Conservation (phyloP, 768 basidiomycete species). For the Boletellus ananas region DNA sequence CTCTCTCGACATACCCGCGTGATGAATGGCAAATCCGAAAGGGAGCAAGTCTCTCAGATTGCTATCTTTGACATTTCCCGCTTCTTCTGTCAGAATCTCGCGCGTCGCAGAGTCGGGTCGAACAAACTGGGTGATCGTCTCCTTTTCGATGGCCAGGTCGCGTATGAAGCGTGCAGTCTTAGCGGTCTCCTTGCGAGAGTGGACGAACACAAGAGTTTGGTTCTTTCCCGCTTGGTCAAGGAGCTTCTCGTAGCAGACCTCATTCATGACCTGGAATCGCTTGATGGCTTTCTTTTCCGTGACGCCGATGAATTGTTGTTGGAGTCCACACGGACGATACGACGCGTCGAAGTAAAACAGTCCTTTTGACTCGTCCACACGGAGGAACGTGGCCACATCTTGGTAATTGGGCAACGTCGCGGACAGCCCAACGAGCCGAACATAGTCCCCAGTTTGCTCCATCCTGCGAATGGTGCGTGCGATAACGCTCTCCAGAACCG, state of each 20-base stretch:
- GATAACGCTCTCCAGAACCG: constrained; percentile 88
- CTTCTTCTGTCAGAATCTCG: constrained; percentile 85
- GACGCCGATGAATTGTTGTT: constrained; percentile 95
- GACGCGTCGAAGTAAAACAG: constrained; percentile 97
- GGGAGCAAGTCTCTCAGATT: constrained; percentile 88
- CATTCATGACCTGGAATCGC: constrained; percentile 96
- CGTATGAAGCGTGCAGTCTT: constrained; percentile 94
- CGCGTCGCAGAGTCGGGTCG: constrained; percentile 88
- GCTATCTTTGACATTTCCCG: constrained; percentile 73
- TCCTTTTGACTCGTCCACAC: constrained; percentile 87
- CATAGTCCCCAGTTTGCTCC: constrained; percentile 92
- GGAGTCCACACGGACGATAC: constrained; percentile 90
- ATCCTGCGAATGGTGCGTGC: constrained; percentile 88
- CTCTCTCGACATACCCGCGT: constrained; percentile 92
- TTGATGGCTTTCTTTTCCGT: constrained; percentile 99
- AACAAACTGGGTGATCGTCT: constrained; percentile 94
- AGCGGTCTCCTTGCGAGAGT: constrained; percentile 96
- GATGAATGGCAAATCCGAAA: constrained; percentile 97
- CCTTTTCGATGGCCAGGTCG: constrained; percentile 94
- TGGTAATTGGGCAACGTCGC: constrained; percentile 98
- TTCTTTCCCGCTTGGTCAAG: constrained; percentile 89
- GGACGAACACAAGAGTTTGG: constrained; percentile 94
- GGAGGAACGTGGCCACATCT: constrained; percentile 95
- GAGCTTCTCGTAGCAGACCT: constrained; percentile 98
- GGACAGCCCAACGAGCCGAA: constrained; percentile 91